Conservation (phyloP, 768 basidiomycete species). For the Naganishia randhawae region DNA sequence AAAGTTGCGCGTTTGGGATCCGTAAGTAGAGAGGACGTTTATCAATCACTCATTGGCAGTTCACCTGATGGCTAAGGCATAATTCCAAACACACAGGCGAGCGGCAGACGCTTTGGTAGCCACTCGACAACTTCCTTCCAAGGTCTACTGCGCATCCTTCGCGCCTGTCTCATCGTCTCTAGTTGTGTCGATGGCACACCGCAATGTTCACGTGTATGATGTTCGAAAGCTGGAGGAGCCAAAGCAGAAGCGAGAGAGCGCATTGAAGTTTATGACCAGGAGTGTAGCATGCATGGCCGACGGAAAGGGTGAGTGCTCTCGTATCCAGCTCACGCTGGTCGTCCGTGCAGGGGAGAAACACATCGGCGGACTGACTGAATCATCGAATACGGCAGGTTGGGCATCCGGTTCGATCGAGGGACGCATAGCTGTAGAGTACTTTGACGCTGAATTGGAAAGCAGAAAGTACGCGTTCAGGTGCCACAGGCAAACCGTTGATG, state of each 20-base stretch:
- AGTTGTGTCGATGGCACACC: constrained; percentile 88
- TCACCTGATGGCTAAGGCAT: background rate
- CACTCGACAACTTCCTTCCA: constrained; percentile 69
- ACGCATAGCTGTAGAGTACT: constrained; percentile 94
- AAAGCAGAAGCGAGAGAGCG: constrained; percentile 79
- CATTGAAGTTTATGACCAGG: constrained; percentile 90
- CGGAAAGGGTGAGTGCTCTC: constrained; percentile 81
- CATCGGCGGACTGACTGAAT: background rate
- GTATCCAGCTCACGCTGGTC: too few relatives aligned
- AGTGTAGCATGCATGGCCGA: constrained; percentile 87
- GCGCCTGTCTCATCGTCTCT: constrained; percentile 73
- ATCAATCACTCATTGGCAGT: background rate
- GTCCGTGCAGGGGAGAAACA: constrained; percentile 10
- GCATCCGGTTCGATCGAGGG: constrained; percentile 92
- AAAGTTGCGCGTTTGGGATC: constrained; percentile 82
- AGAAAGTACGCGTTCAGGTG: constrained; percentile 96
- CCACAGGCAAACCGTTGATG: constrained; percentile 82
- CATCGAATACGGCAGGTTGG: constrained; percentile 61
- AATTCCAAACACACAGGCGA: constrained; percentile 54
- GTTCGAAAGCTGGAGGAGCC: constrained; percentile 54
- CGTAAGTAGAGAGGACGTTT: constrained; percentile 34
- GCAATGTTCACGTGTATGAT: constrained; percentile 69
- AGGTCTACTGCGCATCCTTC: constrained; percentile 68
- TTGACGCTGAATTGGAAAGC: constrained; percentile 77
- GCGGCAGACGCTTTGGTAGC: constrained; percentile 58